Evolutionary conservation across 345 rosid species (phyloP), one percentile per base, ranked within the genome.

Genomic region (Erodium maritimum): DNA sequence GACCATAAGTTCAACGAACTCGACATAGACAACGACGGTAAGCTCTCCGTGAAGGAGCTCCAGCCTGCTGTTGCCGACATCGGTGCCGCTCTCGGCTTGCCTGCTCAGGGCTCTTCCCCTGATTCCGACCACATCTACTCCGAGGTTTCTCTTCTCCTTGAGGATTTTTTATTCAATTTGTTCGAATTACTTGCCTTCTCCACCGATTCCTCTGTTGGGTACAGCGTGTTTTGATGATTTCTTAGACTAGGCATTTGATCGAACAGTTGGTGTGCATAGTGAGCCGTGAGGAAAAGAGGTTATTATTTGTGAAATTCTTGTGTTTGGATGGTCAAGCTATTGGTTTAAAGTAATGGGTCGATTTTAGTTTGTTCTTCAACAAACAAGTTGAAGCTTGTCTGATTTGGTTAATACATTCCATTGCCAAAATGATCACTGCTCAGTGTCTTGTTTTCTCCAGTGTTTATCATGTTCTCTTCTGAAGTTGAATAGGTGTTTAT

Each of bases 21-120:
- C 17, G 96, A 93, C 50, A 77, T 54, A 24, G 97, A 89, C 74
- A 75, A 61, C 42, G 97, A 93, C 71, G 96, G 96, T 51, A 74
- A 77, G 56, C 90, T 87, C 61, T 90, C 99, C 10, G 80, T 93
- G 67, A 82, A 73, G 33, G 97, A 93, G 69, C 80, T 93, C 51
- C 71, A 87, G 52, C 99, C 99, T 17, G 97, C 90, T 72, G 96
- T 93, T 66, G 91, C 90, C 61, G 96, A 89, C 73, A 83, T 85
- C 62, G 96, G 97, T 53, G 91, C 91, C 37, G 95, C 91, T 8
- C 88, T 89, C 59, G 99, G 99, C 63, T 77, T 93, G 75, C 95
- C 95, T 54, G 62, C 79, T 65, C 89, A 85, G 56, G 96, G 96
- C 23, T 64, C 91, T 48, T 85, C 97, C 52, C 72, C 84, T 64